Evolutionary conservation across 1,284 basidiomycete species (phyloP), one percentile per base, ranked within the genome.

Genomic region (Rhodotorula sp.): DNA sequence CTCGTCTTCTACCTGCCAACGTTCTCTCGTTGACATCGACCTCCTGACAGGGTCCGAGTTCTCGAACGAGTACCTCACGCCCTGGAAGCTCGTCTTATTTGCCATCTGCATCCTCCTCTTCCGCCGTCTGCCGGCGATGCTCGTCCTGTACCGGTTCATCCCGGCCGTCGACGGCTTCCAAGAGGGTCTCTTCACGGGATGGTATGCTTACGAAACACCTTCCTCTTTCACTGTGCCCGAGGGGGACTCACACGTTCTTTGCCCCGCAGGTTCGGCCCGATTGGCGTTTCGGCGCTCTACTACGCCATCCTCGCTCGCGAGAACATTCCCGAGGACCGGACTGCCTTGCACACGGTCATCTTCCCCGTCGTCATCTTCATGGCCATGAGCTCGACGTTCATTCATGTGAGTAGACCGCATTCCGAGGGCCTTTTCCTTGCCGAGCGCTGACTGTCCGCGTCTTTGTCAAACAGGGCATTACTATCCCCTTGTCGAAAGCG

Each of bases 321-420:
- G 23, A 71, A 77, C 43, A 64, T 86, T 0, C 84, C 85, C 0
- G 81, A 83, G 52, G 82, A 84, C 58, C 80, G 81, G 1, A 79
- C 78, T 3, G 80, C 80, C 5, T 75, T 85, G 5, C 80, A 83
- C 6, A 69, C 75, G 29, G 77, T 84, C 31, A 81, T 85, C 70
- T 74, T 79, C 3, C 86, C 85, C 3, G 81, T 86, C 34, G 84
- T 85, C 16, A 82, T 85, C 65, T 85, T 86, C 73, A 79, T 85
- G 59, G 83, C 86, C 20, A 81, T 86, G 63, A 81, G 82, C 0
- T 84, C 83, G 1, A 82, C 86, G 5, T 73, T 86, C 56, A 81
- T 83, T 0, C 85, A 86, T 73, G 85, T 75, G 2, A n/a, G 69
- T 67, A 8, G 10, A 43, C 39, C 6, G 4, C n/a, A 2, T 21